Conservation (phyloP, 208 protist species). For the Trichomonas gallinae region DNA sequence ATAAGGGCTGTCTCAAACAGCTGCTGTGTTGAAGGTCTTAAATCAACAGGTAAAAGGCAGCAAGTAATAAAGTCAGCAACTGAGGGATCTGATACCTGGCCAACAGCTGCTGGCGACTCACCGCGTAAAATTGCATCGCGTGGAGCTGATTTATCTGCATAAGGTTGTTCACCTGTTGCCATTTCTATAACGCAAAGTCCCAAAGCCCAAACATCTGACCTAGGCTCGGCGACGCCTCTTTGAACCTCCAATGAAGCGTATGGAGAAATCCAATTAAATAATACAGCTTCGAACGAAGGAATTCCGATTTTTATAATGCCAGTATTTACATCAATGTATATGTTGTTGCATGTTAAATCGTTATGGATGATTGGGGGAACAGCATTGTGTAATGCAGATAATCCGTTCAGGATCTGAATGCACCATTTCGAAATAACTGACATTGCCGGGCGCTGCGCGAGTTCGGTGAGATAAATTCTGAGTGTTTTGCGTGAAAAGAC, state of each 20-base stretch:
- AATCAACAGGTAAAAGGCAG: not conserved
- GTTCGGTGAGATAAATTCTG: not conserved
- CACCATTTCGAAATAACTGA: conserved; percentile 5
- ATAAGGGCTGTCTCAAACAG: not conserved
- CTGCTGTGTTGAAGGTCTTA: not conserved
- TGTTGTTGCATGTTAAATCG: not conserved
- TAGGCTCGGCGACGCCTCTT: not conserved
- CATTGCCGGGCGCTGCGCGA: not conserved
- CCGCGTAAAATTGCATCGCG: not conserved
- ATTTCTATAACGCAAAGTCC: not conserved
- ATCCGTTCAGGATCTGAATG: not conserved
- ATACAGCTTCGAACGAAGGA: not conserved
- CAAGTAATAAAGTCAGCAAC: not conserved
- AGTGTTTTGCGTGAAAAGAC: not conserved
- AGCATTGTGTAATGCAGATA: not conserved
- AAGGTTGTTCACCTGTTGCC: not conserved
- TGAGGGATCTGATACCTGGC: not conserved
- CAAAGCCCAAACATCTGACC: not conserved
- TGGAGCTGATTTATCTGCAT: not conserved
- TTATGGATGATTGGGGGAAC: not conserved
- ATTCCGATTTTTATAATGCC: not conserved
- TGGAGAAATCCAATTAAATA: not conserved
- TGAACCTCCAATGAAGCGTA: not conserved
- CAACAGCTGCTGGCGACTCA: not conserved
- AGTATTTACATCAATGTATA: not conserved